Evolutionary conservation across 2,329 filamentous ascomycete species (phyloP).

Genomic region (Cyphellophora attinorum): DNA sequence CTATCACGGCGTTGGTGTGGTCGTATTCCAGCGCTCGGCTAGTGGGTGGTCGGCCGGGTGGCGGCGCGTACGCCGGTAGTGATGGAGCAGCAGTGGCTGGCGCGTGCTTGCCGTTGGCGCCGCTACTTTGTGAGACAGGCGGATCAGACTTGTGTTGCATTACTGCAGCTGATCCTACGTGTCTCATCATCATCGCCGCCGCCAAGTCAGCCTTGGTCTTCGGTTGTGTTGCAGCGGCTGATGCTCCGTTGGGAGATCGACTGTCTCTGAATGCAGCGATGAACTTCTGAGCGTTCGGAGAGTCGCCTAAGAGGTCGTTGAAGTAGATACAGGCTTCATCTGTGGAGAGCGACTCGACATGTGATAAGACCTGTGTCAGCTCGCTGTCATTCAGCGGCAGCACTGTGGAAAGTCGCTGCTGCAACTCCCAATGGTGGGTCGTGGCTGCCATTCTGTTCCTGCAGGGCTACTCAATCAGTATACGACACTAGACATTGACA

Average conservation of each 20-base stretch:
- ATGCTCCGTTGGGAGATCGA: neutral
- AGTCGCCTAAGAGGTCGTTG: neutral
- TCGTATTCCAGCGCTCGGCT: constrained; percentile 3
- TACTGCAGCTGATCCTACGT: neutral
- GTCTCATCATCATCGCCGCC: neutral
- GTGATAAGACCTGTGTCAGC: neutral
- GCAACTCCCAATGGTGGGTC: too few relatives aligned
- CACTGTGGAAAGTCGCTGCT: neutral
- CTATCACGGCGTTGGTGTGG: constrained; percentile 31
- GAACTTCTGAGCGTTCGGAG: neutral
- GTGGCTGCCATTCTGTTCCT: too few relatives aligned
- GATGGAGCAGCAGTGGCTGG: neutral
- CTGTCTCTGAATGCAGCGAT: neutral
- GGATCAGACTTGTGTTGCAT: neutral
- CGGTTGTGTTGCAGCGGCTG: neutral
- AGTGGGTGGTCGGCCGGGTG: constrained; percentile 7
- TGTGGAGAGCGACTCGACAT: neutral
- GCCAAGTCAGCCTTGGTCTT: neutral
- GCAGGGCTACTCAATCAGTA: too few relatives aligned
- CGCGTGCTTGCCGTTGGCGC: too few relatives aligned
- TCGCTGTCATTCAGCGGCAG: neutral
- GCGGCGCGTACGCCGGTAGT: constrained; percentile 9
- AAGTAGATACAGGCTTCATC: neutral
- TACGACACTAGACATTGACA: too few relatives aligned
- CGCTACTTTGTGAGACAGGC: too few relatives aligned